Percentiles rank a stretch among this genome's conserved stretches.
phyloP scores from a whole-genome alignment of 1,139 yeast species.

The Chernovozyma sophiae-reginae region DNA sequence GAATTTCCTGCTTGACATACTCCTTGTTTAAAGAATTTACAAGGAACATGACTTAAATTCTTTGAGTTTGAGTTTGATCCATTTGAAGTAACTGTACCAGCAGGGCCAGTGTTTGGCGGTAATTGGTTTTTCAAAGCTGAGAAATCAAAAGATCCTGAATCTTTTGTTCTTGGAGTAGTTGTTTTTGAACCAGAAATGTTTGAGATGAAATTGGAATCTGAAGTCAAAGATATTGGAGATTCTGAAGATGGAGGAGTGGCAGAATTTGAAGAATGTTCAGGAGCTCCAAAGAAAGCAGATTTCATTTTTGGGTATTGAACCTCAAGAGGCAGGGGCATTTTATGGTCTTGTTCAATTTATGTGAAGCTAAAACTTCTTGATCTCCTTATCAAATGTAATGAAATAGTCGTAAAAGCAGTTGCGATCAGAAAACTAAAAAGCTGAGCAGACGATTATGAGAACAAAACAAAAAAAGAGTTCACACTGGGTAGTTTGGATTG shows the following conservation, averaged over 20 bases:
- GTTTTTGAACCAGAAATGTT: not conserved
- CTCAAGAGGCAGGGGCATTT: constrained; percentile 2
- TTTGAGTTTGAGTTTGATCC: constrained; percentile 17
- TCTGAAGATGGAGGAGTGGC: not conserved
- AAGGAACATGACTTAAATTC: constrained; percentile 85
- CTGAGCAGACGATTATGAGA: no score
- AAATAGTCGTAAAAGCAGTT: no score
- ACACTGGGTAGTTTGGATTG: no score
- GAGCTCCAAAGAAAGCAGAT: constrained; percentile 6
- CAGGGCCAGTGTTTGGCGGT: constrained; percentile 43
- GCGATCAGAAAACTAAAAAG: no score
- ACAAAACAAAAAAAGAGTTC: no score
- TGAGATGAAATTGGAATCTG: not conserved
- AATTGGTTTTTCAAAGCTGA: constrained; percentile 12
- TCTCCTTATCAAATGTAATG: no score
- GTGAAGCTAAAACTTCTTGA: no score
- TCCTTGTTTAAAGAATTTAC: constrained; percentile 88
- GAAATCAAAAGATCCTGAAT: constrained; percentile 4
- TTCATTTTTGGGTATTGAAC: constrained; percentile 6
- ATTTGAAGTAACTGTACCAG: constrained; percentile 26
- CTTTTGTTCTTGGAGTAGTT: constrained; percentile 5
- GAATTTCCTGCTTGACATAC: constrained; percentile 90
- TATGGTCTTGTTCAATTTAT: no score
- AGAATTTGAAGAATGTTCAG: not conserved
- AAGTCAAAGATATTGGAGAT: not conserved